Evolutionary conservation across 139 green algal species (phyloP), one percentile per base, ranked within the genome.

Genomic region (Chlorella sp.): DNA sequence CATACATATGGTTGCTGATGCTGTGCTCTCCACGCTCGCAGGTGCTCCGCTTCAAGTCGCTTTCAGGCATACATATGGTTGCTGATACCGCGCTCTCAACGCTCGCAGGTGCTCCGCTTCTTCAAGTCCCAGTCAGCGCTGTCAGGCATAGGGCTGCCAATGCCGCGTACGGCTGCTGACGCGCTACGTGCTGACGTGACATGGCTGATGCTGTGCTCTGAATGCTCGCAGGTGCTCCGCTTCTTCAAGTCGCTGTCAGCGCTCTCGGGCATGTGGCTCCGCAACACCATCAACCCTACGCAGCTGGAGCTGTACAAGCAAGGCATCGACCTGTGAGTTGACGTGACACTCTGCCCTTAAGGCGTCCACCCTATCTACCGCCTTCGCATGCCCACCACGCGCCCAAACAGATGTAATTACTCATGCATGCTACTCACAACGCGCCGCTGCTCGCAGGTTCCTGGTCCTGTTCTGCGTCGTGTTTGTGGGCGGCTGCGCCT

Each of bases 181-280:
- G 67, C 64, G 29, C 29, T 73, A 35, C 61, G 31, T 36, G 62
- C 30, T 23, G 3, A 23, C n/a, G n/a, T n/a, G n/a, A n/a, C n/a
- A n/a, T n/a, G n/a, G n/a, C n/a, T n/a, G n/a, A n/a, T n/a, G n/a
- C n/a, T n/a, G n/a, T n/a, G n/a, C n/a, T n/a, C n/a, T n/a, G n/a
- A n/a, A n/a, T n/a, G n/a, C n/a, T n/a, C n/a, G n/a, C 65, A 80
- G 75, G 70, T 80, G 23, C 29, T 80, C 1, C 75, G 75, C 31
- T 69, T 80, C 50, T 42, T 75, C 34, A 69, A 69, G 49, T 27
- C 29, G 29, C 1, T 74, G 3, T 63, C 63, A 2, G 31, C 59
- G 4, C 35, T 80, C 34, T 42, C 49, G 31, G 71, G 69, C 69
- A 64, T 59, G 35, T 71, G 65, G 65, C 34, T 71, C 23, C 49